Percentiles rank a stretch among this genome's conserved stretches.
Conservation (phyloP, 257 asterid genomes). For the Oldenlandia corymbosa region DNA sequence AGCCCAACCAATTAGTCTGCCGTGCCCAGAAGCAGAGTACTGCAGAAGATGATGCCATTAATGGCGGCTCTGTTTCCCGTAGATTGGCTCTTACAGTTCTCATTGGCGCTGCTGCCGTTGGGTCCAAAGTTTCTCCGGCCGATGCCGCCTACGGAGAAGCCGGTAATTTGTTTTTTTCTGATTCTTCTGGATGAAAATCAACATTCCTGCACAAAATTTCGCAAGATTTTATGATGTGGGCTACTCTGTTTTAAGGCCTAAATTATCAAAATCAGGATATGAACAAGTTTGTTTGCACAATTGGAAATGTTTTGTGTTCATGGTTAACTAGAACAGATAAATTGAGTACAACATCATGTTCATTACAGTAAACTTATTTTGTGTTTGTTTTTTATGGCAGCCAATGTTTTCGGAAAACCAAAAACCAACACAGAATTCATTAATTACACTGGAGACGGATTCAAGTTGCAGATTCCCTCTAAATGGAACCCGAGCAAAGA, state of each 20-base stretch:
- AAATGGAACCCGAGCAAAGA: constrained; percentile 83
- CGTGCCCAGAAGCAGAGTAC: constrained; percentile 54
- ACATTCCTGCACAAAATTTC: background rate
- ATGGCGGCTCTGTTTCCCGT: constrained; percentile 40
- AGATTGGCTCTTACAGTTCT: constrained; percentile 62
- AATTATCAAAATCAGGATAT: too few relatives aligned
- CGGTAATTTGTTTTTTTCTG: constrained; percentile 33
- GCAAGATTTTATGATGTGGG: background rate
- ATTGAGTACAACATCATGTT: background rate
- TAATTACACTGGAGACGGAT: constrained; percentile 45
- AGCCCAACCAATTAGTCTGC: constrained; percentile 45
- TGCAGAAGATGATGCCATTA: constrained; percentile 25
- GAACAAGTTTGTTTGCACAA: too few relatives aligned
- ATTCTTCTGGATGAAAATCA: background rate
- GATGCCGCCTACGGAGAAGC: constrained; percentile 91
- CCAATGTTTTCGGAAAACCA: constrained; percentile 75
- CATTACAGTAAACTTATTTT: background rate
- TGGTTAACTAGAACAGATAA: background rate
- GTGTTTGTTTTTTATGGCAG: constrained; percentile 32
- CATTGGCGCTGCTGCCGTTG: constrained; percentile 65
- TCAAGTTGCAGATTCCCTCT: constrained; percentile 52
- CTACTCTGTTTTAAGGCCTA: background rate
- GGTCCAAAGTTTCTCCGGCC: constrained; percentile 68
- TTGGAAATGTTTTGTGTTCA: too few relatives aligned
- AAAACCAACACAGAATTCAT: constrained; percentile 61